phyloP scores from a whole-genome alignment of 495 filamentous ascomycete species.

The Podospora fimiseda region DNA sequence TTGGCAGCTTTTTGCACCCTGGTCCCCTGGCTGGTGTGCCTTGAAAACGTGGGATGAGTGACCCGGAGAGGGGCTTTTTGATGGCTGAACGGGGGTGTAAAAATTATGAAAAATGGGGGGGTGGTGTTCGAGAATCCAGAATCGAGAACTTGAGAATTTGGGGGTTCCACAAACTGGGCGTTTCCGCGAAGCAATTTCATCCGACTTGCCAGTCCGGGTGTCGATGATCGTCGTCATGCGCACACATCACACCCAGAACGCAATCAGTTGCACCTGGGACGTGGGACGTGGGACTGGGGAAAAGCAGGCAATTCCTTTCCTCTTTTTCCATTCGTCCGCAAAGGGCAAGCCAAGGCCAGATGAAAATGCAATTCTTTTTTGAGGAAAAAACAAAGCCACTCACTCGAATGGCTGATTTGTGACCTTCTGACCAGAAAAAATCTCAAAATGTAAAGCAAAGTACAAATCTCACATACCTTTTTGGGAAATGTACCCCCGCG shows the following conservation, averaged over 20 bases:
- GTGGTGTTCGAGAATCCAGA: constrained; percentile 5
- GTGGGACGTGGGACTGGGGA: not conserved
- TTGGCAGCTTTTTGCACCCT: constrained; percentile 11
- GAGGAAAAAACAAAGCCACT: not conserved
- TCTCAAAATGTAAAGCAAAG: too few relatives aligned
- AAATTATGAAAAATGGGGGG: constrained; percentile 6
- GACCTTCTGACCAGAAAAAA: too few relatives aligned
- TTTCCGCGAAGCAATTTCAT: not conserved
- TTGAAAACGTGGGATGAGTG: constrained; percentile 28
- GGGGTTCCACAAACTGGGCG: constrained; percentile 9
- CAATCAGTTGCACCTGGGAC: not conserved
- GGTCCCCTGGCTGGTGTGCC: constrained; percentile 15
- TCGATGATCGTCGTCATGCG: not conserved
- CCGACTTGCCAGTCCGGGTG: not conserved
- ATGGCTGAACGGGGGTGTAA: constrained; percentile 18
- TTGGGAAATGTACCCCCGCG: not conserved
- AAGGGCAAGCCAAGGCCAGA: not conserved
- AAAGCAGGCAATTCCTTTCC: not conserved
- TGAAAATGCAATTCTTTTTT: not conserved
- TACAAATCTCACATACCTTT: not conserved
- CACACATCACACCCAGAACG: not conserved
- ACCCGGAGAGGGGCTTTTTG: constrained; percentile 18
- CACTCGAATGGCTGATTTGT: not conserved
- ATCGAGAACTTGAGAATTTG: too few relatives aligned
- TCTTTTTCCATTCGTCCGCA: not conserved